Evolutionary conservation across 495 filamentous ascomycete genomes (phyloP).

Genomic region (Monascus purpureus): DNA sequence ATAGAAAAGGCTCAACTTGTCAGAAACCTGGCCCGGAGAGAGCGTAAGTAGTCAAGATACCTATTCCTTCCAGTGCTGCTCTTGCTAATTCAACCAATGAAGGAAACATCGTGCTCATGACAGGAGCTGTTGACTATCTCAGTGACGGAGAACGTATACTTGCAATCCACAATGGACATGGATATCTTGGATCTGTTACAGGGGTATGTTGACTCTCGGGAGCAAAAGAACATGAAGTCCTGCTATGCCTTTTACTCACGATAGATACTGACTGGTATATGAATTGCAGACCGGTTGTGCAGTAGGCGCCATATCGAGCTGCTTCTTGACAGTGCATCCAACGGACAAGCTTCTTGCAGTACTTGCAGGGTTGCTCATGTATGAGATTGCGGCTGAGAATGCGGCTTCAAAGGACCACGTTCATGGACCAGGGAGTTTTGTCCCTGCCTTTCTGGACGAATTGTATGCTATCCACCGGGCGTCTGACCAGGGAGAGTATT

Average conservation of each 20-base stretch:
- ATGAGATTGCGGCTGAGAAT: conserved; percentile 73
- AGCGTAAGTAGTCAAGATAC: conserved; percentile 25
- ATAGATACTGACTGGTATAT: conserved; percentile 2
- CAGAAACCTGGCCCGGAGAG: conserved; percentile 46
- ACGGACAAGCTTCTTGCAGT: conserved; percentile 54
- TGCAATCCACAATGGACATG: conserved; percentile 62
- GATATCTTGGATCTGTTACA: conserved; percentile 65
- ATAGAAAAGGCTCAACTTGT: conserved; percentile 47
- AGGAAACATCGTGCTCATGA: conserved; percentile 70
- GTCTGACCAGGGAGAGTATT: conserved; percentile 30
- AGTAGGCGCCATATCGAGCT: conserved; percentile 67
- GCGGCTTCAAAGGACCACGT: conserved; percentile 49
- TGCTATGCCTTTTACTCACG: neutral
- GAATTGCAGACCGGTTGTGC: conserved; percentile 55
- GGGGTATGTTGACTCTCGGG: conserved; percentile 46
- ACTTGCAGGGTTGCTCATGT: conserved; percentile 59
- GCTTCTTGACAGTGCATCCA: conserved; percentile 47
- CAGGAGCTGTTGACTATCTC: conserved; percentile 64
- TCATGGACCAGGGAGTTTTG: conserved; percentile 74
- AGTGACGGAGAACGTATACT: conserved; percentile 58
- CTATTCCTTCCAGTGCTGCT: conserved; percentile 1
- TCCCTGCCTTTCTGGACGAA: conserved; percentile 74
- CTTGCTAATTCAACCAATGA: neutral
- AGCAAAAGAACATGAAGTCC: too few relatives aligned
- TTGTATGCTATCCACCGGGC: conserved; percentile 38